Conservation (phyloP, 805 yeast species). For the Tetrapisispora namnaoensis region DNA sequence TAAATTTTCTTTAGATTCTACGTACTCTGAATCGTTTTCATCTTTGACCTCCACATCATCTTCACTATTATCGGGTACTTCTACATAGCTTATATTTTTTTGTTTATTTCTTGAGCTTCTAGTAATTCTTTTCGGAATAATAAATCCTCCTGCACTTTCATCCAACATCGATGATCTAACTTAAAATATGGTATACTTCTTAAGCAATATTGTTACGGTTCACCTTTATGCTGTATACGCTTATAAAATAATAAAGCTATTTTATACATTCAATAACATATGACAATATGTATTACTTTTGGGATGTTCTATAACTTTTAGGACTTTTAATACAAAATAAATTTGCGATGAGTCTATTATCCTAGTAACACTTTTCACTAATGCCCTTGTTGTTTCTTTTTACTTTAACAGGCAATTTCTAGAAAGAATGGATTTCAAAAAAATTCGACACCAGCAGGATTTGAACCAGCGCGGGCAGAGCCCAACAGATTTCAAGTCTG, state of each 20-base stretch:
- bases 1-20: conserved; percentile 2
- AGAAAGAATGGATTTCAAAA: conserved; percentile 3
- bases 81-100: conserved; percentile 30
- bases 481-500: conserved; percentile 36
- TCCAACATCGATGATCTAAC: background rate
- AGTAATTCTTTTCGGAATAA: conserved; percentile 12
- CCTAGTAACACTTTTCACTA: background rate
- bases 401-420: background rate
- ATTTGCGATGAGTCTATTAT: background rate
- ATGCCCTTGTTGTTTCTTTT: background rate
- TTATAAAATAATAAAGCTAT: no score
- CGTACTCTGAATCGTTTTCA: conserved; percentile 6
- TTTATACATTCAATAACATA: no score
- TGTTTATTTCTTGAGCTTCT: conserved; percentile 23
- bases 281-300: no score
- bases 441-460: conserved; percentile 35
- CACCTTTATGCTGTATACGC: no score
- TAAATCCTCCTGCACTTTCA: conserved; percentile 20
- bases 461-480: conserved; percentile 38
- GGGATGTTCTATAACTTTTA: no score
- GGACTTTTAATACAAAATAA: no score
- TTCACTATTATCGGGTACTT: conserved; percentile 17
- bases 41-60: background rate
- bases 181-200: background rate
- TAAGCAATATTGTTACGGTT: no score